Evolutionary conservation across 1,139 yeast species (phyloP).

Genomic region (Pichia terricola): DNA sequence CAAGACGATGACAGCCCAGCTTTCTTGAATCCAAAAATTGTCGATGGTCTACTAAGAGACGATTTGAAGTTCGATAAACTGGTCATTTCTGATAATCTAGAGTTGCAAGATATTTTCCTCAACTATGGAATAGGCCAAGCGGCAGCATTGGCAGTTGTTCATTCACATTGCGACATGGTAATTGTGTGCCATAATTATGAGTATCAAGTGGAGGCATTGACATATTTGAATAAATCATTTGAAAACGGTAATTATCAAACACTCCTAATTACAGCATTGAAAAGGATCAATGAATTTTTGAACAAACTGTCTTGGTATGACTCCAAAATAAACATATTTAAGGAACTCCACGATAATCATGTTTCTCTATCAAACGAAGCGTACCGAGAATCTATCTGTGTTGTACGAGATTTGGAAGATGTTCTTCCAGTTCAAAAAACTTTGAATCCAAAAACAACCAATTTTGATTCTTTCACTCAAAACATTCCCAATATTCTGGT

Average conservation of each 20-base stretch:
- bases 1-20: slow-evolving; percentile 57
- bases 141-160: slow-evolving; percentile 44
- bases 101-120: slow-evolving; percentile 55
- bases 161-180: slow-evolving; percentile 60
- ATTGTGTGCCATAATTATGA: slow-evolving; percentile 51
- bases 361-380: slow-evolving; percentile 37
- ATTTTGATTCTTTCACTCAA: too few relatives aligned
- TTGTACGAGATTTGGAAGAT: slow-evolving; percentile 46
- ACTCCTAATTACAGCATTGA: slow-evolving; percentile 32
- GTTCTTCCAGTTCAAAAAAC: slow-evolving; percentile 43
- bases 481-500: neutral
- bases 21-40: slow-evolving; percentile 48
- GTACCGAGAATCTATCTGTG: slow-evolving; percentile 44
- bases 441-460: slow-evolving; percentile 16
- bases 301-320: slow-evolving; percentile 35
- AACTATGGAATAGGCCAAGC: slow-evolving; percentile 62
- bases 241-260: slow-evolving; percentile 41
- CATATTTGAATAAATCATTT: slow-evolving; percentile 45
- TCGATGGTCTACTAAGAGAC: slow-evolving; percentile 43
- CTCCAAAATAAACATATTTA: slow-evolving; percentile 28
- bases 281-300: slow-evolving; percentile 39
- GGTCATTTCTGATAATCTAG: slow-evolving; percentile 56
- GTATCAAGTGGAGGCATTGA: slow-evolving; percentile 53
- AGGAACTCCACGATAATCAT: slow-evolving; percentile 36
- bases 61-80: slow-evolving; percentile 50